phyloP scores from a whole-genome alignment of 2,329 filamentous ascomycete genomes.

The Hymenoscyphus fraxineus region DNA sequence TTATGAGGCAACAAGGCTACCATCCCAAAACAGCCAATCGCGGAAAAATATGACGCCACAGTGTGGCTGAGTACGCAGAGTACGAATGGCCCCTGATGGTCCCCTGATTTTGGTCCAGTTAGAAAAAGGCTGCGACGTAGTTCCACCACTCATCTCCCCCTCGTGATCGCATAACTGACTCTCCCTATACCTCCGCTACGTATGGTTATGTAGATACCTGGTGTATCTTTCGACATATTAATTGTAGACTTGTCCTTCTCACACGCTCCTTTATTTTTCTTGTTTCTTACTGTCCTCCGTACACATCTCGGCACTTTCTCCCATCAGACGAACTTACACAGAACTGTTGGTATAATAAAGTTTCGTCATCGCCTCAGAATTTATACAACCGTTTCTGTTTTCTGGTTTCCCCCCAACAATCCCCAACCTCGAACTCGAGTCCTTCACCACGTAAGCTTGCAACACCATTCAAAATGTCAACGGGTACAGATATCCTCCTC shows the following conservation, averaged over 20 bases:
- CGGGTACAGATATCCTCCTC: conserved; percentile 26
- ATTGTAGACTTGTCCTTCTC: background rate
- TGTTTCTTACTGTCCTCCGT: background rate
- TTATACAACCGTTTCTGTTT: background rate
- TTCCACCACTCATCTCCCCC: too few species aligned
- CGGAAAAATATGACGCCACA: too few species aligned
- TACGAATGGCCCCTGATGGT: too few species aligned
- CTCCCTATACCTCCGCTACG: too few species aligned
- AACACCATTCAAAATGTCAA: conserved; percentile 27
- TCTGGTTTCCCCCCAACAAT: background rate
- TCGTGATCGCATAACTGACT: too few species aligned
- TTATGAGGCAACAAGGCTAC: too few species aligned
- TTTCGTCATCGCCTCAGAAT: background rate
- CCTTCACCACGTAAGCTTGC: background rate
- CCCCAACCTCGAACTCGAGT: background rate
- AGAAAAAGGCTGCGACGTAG: too few species aligned
- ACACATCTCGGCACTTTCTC: background rate
- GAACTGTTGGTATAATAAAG: background rate
- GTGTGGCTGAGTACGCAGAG: too few species aligned
- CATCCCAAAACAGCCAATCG: too few species aligned
- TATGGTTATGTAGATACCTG: background rate
- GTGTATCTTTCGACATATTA: background rate
- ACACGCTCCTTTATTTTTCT: background rate
- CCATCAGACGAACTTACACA: background rate
- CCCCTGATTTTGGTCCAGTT: too few species aligned